Percentiles rank a stretch among this genome's conserved stretches.
These are phyloP conservation scores for Trichosporon faecale DNA, from an alignment of 1,284 basidiomycete species.

Conservation along the genomic window DNA sequence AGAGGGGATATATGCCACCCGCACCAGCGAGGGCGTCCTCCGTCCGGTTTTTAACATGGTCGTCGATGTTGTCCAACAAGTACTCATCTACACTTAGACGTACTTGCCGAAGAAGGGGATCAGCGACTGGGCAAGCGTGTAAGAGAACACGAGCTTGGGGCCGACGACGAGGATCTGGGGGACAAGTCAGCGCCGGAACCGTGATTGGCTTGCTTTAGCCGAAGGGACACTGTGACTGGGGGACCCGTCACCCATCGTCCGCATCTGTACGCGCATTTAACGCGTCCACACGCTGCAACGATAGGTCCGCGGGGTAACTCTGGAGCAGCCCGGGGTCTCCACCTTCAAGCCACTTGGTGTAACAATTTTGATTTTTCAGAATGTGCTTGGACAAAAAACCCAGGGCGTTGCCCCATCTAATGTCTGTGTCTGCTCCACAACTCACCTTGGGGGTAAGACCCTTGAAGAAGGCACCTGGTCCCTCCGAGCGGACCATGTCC, in stretches of 20 bases:
- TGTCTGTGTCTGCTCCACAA: conserved; percentile 9
- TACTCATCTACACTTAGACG: conserved; percentile 42
- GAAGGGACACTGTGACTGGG: not conserved
- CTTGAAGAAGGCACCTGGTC: conserved; percentile 87
- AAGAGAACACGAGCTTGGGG: conserved; percentile 96
- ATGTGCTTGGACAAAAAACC: not conserved
- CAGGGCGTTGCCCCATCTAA: not conserved
- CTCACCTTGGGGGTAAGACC: conserved; percentile 88
- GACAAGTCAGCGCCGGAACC: conserved; percentile 10
- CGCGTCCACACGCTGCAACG: not conserved
- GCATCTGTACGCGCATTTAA: conserved; percentile 11
- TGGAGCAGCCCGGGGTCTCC: not conserved
- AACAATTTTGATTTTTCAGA: not conserved
- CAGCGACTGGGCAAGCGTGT: conserved; percentile 92
- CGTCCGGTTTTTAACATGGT: not conserved
- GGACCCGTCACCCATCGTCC: not conserved
- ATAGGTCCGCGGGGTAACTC: not conserved
- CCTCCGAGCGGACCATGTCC: conserved; percentile 87
- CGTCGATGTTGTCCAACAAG: conserved; percentile 2
- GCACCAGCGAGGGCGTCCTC: not conserved
- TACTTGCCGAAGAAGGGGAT: conserved; percentile 92
- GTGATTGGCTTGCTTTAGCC: conserved; percentile 8
- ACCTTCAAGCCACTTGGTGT: not conserved
- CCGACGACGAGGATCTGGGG: conserved; percentile 87
- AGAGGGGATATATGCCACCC: conserved; percentile 9